Evolutionary conservation across 257 asterid genomes (phyloP), one percentile per base, ranked within the genome.

Genomic region (Echium plantagineum): DNA sequence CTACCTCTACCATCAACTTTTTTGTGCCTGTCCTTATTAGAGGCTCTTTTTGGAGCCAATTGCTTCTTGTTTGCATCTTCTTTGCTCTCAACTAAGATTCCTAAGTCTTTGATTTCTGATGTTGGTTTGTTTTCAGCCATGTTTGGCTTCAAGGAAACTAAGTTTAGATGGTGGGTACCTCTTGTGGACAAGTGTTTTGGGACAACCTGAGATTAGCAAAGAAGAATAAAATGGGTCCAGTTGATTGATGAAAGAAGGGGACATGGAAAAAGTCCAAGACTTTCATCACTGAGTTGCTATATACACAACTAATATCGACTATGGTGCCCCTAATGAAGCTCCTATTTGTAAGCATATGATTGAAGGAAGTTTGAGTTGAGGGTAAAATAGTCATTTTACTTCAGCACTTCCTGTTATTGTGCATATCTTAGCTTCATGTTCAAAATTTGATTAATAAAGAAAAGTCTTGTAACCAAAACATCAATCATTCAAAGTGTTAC

Each of bases 1-100:
- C 94, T 69, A 0, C 94, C 94, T 55, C 94, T 66, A 30, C 94
- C 94, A 49, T 85, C 90, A 21, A 85, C 94, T 51, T 85, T 85
- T 49, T 73, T 82, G 69, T 85, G 94, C 67, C 90, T 70, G 32
- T 82, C 94, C 15, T 85, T 85, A 68, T 76, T 85, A 3, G 85
- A 80, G 42, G 75, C 75, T 21, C 90, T 67, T 58, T 80, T 85
- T 2, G 84, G 82, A 15, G 66, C 74, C 21, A 82, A 52, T 38
- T 59, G 76, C 68, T 70, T 69, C 80, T 76, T 78, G 20, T 69
- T 62, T 7, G 38, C 63, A 30, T 69, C 70, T 19, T 75, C 77
- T 54, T 68, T 65, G 64, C 31, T 69, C 17, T 38, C 62, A 16
- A 72, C 56, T 28, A 62, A 47, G 57, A 70, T 64, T 60, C 68